Evolutionary conservation across 2,329 filamentous ascomycete species (phyloP).

Genomic region (Pseudopithomyces maydicus): DNA sequence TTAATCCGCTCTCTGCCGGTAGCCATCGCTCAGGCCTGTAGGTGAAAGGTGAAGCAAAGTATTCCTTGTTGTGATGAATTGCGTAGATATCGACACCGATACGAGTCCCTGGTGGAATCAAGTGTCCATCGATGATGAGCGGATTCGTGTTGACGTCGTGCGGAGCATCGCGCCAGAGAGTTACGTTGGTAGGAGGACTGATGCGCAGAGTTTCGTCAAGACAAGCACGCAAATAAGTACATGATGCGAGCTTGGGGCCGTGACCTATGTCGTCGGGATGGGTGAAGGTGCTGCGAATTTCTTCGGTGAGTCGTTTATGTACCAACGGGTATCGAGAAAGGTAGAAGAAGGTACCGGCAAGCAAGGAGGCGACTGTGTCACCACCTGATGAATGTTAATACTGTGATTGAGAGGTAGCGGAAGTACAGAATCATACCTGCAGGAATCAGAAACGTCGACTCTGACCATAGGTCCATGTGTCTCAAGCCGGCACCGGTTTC

Average conservation of each 20-base stretch:
- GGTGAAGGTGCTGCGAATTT: constrained; percentile 10
- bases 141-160: not conserved
- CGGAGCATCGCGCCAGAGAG: constrained; percentile 22
- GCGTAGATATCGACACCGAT: constrained; percentile 23
- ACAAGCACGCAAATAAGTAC: constrained; percentile 22
- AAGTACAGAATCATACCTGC: constrained; percentile 13
- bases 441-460: constrained; percentile 14
- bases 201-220: constrained; percentile 29
- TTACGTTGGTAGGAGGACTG: constrained; percentile 18
- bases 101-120: constrained; percentile 19
- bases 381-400: constrained; percentile 13
- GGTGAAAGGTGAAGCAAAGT: not conserved
- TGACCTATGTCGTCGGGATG: constrained; percentile 17
- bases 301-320: not conserved
- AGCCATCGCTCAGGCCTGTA: not conserved
- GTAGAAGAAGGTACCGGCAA: constrained; percentile 5
- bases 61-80: constrained; percentile 21
- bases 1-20: not conserved
- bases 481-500: constrained; percentile 34
- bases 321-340: not conserved
- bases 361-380: not conserved
- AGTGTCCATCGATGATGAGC: constrained; percentile 20
- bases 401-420: constrained; percentile 33
- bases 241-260: constrained; percentile 16
- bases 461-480: constrained; percentile 22